Percentiles rank a stretch among this genome's conserved stretches.
phyloP scores from a whole-genome alignment of 2,329 filamentous ascomycete genomes.

The Penicillium sp. region DNA sequence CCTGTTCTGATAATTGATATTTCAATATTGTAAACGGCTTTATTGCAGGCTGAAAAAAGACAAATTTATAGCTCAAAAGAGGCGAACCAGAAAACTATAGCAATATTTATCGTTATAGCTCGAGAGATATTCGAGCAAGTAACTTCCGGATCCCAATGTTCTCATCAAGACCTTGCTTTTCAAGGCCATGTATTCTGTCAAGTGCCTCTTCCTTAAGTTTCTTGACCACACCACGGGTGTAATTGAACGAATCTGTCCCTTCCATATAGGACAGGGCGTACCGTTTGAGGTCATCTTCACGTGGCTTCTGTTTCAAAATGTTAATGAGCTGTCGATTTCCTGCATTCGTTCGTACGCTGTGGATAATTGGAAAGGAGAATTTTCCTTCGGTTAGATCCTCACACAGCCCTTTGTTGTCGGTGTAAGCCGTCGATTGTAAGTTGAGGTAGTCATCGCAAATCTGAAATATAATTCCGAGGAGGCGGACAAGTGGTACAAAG shows the following conservation, averaged over 20 bases:
- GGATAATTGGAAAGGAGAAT: slow-evolving; percentile 32
- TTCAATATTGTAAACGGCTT: too few relatives aligned
- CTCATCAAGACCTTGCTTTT: slow-evolving; percentile 1
- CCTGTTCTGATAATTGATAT: too few relatives aligned
- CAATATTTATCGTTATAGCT: neutral
- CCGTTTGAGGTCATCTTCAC: slow-evolving; percentile 9
- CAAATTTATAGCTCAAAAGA: too few relatives aligned
- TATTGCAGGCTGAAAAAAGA: too few relatives aligned
- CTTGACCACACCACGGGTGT: slow-evolving; percentile 1
- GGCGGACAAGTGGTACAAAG: slow-evolving; percentile 14
- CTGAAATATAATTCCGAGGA: slow-evolving; percentile 23
- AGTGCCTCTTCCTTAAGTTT: slow-evolving; percentile 5
- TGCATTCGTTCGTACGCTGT: slow-evolving; percentile 6
- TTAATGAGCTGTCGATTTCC: slow-evolving; percentile 6
- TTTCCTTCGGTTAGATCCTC: slow-evolving; percentile 42
- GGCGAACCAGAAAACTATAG: too few relatives aligned
- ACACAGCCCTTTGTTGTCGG: slow-evolving; percentile 33
- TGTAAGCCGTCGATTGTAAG: slow-evolving; percentile 22
- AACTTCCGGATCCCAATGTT: slow-evolving; percentile 8
- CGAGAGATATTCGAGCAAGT: slow-evolving; percentile 8
- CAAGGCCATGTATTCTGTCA: neutral
- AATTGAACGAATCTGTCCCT: slow-evolving; percentile 2
- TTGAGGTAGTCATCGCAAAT: slow-evolving; percentile 25
- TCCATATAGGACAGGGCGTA: slow-evolving; percentile 7
- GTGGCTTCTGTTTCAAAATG: slow-evolving; percentile 9